A percentile compares a stretch with the other conserved stretches of the same genome.
Evolutionary conservation across 2,329 filamentous ascomycete species (phyloP).

Genomic region (Mycogone perniciosa): DNA sequence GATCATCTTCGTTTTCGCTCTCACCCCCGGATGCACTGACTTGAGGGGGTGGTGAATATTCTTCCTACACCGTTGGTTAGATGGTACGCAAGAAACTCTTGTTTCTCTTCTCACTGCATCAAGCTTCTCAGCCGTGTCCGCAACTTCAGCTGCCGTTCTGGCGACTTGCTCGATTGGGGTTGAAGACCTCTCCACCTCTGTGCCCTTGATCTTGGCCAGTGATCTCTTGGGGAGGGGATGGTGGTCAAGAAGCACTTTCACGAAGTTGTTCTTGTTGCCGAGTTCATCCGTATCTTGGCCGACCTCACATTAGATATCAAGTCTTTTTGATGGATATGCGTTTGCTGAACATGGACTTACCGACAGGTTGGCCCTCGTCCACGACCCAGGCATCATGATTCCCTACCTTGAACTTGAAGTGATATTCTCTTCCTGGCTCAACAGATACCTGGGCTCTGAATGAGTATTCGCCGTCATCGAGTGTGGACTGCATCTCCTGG

Average conservation of each 20-base stretch:
- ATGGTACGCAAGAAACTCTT: neutral
- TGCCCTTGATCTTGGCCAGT: constrained; percentile 7
- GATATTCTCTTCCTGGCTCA: constrained; percentile 52
- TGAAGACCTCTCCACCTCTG: constrained; percentile 20
- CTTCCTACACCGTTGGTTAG: constrained; percentile 16
- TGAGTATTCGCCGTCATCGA: constrained; percentile 44
- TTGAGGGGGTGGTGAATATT: constrained; percentile 9
- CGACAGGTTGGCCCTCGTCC: constrained; percentile 54
- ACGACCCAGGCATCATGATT: constrained; percentile 63
- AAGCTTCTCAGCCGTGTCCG: constrained; percentile 33
- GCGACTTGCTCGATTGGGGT: constrained; percentile 38
- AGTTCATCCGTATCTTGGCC: constrained; percentile 12
- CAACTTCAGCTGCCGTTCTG: constrained; percentile 38
- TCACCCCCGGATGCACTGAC: constrained; percentile 9
- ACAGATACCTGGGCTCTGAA: constrained; percentile 53
- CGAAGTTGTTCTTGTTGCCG: constrained; percentile 15
- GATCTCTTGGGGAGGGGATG: constrained; percentile 10
- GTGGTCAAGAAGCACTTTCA: constrained; percentile 13
- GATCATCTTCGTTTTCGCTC: constrained; percentile 17
- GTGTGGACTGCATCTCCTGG: constrained; percentile 55
- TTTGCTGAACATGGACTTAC: constrained; percentile 33
- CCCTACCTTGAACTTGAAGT: constrained; percentile 70
- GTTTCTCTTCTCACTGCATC: constrained; percentile 22
- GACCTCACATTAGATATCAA: neutral
- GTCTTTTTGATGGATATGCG: neutral